Conservation (phyloP, 2,329 filamentous ascomycete species). For the Epichloe sp. region DNA sequence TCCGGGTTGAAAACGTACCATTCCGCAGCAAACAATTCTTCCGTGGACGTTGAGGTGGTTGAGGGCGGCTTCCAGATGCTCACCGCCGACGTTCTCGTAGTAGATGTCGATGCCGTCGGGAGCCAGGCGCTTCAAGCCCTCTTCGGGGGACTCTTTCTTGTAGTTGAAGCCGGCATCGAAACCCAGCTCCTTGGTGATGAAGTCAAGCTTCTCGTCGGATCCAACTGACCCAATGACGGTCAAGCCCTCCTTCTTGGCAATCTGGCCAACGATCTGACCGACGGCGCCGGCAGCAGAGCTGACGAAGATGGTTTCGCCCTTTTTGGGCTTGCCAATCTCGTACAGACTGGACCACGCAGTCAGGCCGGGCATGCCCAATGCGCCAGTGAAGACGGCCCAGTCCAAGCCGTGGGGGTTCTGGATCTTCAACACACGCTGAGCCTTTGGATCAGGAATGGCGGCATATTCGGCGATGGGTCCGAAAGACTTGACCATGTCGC, state of each 20-base stretch:
- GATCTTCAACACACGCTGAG: constrained; percentile 37
- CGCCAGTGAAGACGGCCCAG: constrained; percentile 55
- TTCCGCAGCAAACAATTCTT: constrained; percentile 50
- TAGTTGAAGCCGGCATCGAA: constrained; percentile 67
- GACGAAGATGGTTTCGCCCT: constrained; percentile 67
- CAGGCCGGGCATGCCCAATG: constrained; percentile 48
- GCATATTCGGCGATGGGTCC: constrained; percentile 59
- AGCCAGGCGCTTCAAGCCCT: constrained; percentile 56
- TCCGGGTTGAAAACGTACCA: constrained; percentile 30
- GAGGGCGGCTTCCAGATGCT: constrained; percentile 35
- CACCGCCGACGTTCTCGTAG: constrained; percentile 41
- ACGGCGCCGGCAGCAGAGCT: constrained; percentile 71
- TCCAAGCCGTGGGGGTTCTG: constrained; percentile 59
- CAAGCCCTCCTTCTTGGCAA: constrained; percentile 70
- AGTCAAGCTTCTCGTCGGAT: constrained; percentile 66
- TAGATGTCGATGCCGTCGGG: constrained; percentile 65
- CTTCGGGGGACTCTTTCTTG: constrained; percentile 62
- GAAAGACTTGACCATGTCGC: constrained; percentile 49
- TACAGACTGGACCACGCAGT: constrained; percentile 59
- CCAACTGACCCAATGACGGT: constrained; percentile 71
- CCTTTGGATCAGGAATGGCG: constrained; percentile 32
- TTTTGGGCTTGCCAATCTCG: constrained; percentile 50
- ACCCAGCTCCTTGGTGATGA: constrained; percentile 36
- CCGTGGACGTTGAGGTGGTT: constrained; percentile 44
- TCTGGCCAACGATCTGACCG: constrained; percentile 69